Conservation (phyloP, 345 rosid species). For the Eucalyptus cloeziana region DNA sequence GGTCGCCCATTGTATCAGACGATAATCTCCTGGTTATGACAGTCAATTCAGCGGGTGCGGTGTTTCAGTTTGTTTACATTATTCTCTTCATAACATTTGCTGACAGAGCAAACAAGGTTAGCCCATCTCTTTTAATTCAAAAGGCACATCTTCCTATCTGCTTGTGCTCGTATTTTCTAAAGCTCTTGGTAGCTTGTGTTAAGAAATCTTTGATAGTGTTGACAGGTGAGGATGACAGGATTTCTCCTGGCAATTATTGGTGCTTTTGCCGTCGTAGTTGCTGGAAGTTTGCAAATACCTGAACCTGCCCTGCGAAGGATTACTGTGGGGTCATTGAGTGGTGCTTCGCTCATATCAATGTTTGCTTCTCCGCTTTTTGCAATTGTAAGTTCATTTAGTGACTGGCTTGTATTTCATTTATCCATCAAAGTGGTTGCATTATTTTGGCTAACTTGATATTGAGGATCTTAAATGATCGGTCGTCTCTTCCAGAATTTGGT, state of each 20-base stretch:
- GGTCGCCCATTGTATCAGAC: slow-evolving; percentile 50
- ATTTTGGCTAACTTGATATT: not conserved
- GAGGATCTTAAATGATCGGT: not conserved
- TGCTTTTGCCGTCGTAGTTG: slow-evolving; percentile 22
- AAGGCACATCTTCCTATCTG: not conserved
- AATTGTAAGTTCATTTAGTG: slow-evolving; percentile 37
- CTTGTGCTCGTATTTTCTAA: not conserved
- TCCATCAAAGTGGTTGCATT: not conserved
- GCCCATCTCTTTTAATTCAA: not conserved
- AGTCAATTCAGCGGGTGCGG: slow-evolving; percentile 62
- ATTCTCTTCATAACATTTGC: slow-evolving; percentile 42
- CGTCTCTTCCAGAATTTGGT: slow-evolving; percentile 49
- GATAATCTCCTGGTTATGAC: slow-evolving; percentile 49
- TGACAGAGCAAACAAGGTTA: slow-evolving; percentile 52
- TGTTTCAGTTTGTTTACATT: slow-evolving; percentile 55
- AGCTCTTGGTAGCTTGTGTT: not conserved
- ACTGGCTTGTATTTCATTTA: not conserved
- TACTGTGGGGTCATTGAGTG: slow-evolving; percentile 54
- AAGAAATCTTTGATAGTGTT: not conserved
- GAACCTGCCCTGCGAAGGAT: slow-evolving; percentile 22
- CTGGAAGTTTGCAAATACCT: slow-evolving; percentile 51
- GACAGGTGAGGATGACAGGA: slow-evolving; percentile 49
- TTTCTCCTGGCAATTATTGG: slow-evolving; percentile 36
- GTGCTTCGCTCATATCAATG: slow-evolving; percentile 71
- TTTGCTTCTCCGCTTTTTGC: slow-evolving; percentile 82